Evolutionary conservation across 768 basidiomycete genomes (phyloP), one percentile per base, ranked within the genome.

Genomic region (Leccinellum luteum): DNA sequence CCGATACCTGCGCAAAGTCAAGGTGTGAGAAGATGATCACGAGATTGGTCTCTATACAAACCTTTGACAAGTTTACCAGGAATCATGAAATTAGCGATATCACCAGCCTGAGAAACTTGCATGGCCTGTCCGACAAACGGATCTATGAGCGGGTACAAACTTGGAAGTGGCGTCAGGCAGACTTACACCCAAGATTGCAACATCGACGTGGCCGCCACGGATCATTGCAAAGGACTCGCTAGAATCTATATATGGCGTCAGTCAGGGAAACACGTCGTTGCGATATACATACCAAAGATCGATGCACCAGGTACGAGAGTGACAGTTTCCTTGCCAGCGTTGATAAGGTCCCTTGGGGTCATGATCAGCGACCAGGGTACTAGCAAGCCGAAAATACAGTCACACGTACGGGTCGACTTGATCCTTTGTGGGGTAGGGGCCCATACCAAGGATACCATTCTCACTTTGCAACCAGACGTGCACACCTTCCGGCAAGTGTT

Each of bases 71-170:
- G 81, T 77, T 97, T 96, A 14, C 94, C 92, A 3, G 94, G 95
- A 67, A 97, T 94, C 95, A 97, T 98, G 71, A 93, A 98, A 78
- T 98, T 98, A 56, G 95, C 95, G 61, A 98, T 89, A 71, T 98
- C 95, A 41, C 92, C 94, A 1, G 84, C 85, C 62, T 90, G 86
- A 2, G 93, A 94, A 50, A 98, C 95, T 80, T 98, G 87, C 92
- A 98, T 92, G 10, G 93, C 92, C 90, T 92, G 57, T 12, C 44
- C 25, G 48, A n/a, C 30, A 60, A 19, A 23, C 31, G 31, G 43
- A 55, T 7, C 43, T 44, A 19, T 67, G 27, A 52, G 38, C 27
- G 10, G 55, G 6, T 17, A n/a, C 31, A 49, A 30, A 32, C 48
- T n/a, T 34, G 48, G 13, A 54, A 51, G 14, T 17, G 3, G 31